Percentiles rank a stretch among this genome's conserved stretches.
These are phyloP conservation scores for Chlorella sp. DNA, from an alignment of 139 green algal species.

Conservation along the genomic window DNA sequence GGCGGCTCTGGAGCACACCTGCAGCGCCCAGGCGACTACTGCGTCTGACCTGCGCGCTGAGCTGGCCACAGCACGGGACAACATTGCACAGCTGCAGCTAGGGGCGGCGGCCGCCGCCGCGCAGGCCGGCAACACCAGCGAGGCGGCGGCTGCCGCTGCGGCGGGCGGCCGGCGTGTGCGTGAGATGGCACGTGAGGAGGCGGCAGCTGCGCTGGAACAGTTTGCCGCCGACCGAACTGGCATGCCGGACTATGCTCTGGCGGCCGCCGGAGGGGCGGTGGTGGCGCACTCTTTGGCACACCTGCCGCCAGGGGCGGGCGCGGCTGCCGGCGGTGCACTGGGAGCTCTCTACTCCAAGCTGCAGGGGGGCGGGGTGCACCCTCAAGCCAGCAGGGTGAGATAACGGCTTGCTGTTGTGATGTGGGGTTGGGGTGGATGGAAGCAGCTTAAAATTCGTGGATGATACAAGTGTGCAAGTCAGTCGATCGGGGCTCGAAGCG, in stretches of 20 bases:
- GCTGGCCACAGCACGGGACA: neutral
- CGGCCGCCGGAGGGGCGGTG: conserved; percentile 29
- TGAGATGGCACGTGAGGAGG: conserved; percentile 5
- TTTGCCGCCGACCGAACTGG: conserved; percentile 34
- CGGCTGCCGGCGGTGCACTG: neutral
- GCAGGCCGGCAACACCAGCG: neutral
- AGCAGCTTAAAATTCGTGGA: no score
- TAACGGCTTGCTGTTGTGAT: neutral
- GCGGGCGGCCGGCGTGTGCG: neutral
- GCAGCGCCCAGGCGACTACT: neutral
- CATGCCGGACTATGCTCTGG: conserved; percentile 41
- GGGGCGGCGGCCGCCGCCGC: neutral
- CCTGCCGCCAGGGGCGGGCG: neutral
- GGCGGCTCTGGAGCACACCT: neutral
- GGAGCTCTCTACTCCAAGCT: neutral
- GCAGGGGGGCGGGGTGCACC: neutral
- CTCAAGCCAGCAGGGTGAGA: conserved; percentile 1
- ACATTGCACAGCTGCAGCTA: conserved; percentile 17
- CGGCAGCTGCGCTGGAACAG: neutral
- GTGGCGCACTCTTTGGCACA: conserved; percentile 35
- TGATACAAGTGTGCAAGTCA: no score
- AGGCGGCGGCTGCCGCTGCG: neutral
- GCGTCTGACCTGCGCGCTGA: neutral
- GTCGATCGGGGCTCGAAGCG: no score
- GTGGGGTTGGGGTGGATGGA: no score